Evolutionary conservation across 306 rosid genomes (phyloP).

Genomic region (Trichosanthes truncata): DNA sequence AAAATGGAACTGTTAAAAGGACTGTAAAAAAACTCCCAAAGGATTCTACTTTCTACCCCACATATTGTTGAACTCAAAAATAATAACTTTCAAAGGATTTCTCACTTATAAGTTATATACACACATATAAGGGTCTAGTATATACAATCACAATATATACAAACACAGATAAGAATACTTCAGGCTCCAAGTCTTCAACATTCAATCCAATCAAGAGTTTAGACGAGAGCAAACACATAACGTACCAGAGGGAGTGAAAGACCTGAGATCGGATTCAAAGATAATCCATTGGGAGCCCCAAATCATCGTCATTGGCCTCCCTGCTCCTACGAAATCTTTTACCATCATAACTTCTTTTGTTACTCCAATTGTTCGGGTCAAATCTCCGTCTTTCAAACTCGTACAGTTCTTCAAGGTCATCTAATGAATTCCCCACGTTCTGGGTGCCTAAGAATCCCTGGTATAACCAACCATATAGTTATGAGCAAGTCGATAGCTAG

Average conservation of each 20-base stretch:
- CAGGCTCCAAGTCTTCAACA: background rate
- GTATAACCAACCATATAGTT: background rate
- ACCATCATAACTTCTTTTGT: constrained; percentile 28
- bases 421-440: constrained; percentile 39
- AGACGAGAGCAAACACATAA: background rate
- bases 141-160: background rate
- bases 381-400: constrained; percentile 38
- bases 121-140: background rate
- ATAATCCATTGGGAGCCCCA: constrained; percentile 92
- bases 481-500: background rate
- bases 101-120: background rate
- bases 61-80: too few relatives aligned
- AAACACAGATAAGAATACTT: background rate
- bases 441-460: constrained; percentile 84
- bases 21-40: too few relatives aligned
- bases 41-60: background rate
- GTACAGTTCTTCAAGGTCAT: constrained; percentile 42
- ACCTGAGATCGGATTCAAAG: constrained; percentile 35
- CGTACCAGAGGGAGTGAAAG: background rate
- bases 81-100: background rate
- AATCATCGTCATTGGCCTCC: constrained; percentile 52
- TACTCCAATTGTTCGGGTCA: constrained; percentile 25
- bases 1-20: too few relatives aligned
- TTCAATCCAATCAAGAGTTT: background rate
- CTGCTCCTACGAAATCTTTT: constrained; percentile 38